Evolutionary conservation across 1,284 basidiomycete genomes (phyloP), one percentile per base, ranked within the genome.

Genomic region (Vanrija sp.): DNA sequence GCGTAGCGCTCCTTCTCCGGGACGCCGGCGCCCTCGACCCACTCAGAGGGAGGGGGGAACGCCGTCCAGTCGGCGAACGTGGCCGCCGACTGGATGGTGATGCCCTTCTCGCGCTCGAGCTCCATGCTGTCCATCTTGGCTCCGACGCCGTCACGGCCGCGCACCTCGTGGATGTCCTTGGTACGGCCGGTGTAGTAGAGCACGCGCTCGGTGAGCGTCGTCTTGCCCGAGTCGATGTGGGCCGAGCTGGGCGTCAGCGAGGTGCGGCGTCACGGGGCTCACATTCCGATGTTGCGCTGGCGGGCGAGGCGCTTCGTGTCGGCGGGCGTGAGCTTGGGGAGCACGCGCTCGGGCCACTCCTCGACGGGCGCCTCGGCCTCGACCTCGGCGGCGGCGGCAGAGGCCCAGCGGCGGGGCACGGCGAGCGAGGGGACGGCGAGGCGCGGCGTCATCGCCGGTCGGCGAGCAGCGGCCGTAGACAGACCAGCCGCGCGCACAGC

Each of bases 111-210:
- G 46, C 95, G 82, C 75, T 99, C 96, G 8, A 99, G 81, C 66
- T 98, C 96, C 95, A 99, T 99, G 68, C 87, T 90, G 77, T 99
- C 95, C 96, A 99, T 99, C 81, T 99, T 98, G 22, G 95, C 96
- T 47, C 95, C 96, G 22, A 98, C 93, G 47, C 87, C 86, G 75
- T 98, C 95, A 51, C 88, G 83, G 39, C 96, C 96, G 64, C 96
- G 83, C 58, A 96, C 95, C 82, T 99, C 96, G 73, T 99, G 96
- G 66, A 99, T 98, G 53, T 93, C 92, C 51, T 86, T 82, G 72
- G 98, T 96, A 43, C 93, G 84, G 25, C 96, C 96, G 24, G 96
- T 98, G 77, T 98, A 99, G 77, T 86, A 98, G 47, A 98, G 78
- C 10, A 74, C 86, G 36, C 96, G 88, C 75, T 99, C 96, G n/a